Conservation (phyloP, 192 early-diverging fungal species). For the Globomyces pollinis-pini region DNA sequence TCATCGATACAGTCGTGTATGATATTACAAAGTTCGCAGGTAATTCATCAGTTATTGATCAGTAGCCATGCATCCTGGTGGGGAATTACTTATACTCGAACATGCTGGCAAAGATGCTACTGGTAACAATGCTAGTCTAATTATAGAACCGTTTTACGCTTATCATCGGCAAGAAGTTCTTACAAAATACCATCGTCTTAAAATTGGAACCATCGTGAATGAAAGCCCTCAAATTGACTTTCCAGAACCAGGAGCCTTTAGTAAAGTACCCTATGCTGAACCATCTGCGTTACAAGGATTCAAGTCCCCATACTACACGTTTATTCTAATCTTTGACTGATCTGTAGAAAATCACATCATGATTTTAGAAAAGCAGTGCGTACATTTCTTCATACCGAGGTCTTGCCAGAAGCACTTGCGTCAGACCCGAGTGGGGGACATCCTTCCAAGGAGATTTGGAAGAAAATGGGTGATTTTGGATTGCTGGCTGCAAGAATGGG, state of each 20-base stretch:
- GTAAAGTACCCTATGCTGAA: background rate
- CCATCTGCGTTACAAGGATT: background rate
- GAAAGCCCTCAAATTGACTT: background rate
- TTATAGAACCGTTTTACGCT: slow-evolving; percentile 8
- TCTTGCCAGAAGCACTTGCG: background rate
- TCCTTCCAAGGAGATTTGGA: background rate
- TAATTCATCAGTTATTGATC: too few species aligned
- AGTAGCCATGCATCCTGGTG: slow-evolving; percentile 15
- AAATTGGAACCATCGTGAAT: background rate
- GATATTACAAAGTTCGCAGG: slow-evolving; percentile 20
- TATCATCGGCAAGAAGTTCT: slow-evolving; percentile 19
- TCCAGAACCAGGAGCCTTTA: background rate
- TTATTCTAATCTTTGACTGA: too few species aligned
- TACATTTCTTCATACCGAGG: background rate
- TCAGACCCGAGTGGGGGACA: background rate
- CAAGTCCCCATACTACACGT: slow-evolving; percentile 5
- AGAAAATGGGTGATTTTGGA: background rate
- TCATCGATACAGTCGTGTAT: slow-evolving; percentile 24
- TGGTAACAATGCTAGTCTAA: too few species aligned
- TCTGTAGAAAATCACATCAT: slow-evolving; percentile 2
- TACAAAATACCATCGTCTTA: background rate
- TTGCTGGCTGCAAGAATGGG: background rate
- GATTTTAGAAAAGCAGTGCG: background rate
- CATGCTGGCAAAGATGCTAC: slow-evolving; percentile 18
- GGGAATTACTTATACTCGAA: slow-evolving; percentile 2